Percentiles rank a stretch among this genome's conserved stretches.
These are phyloP conservation scores for Typha latifolia DNA, from an alignment of 176 grass and related monocot species.

Conservation along the genomic window DNA sequence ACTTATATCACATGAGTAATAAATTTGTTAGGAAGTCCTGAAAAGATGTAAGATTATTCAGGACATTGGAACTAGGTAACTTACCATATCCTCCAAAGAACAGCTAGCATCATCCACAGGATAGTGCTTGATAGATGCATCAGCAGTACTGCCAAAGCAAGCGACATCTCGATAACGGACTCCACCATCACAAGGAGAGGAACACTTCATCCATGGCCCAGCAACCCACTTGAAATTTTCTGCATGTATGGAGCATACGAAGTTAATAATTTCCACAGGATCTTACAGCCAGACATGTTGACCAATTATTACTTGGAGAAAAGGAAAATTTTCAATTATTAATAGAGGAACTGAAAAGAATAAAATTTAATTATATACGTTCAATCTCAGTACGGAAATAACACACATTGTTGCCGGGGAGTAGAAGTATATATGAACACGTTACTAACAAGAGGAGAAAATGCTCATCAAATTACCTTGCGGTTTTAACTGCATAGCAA, in stretches of 20 bases:
- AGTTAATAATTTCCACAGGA: neutral
- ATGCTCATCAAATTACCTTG: constrained; percentile 20
- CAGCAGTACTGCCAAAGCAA: constrained; percentile 57
- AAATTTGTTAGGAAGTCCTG: neutral
- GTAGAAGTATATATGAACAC: neutral
- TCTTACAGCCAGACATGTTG: neutral
- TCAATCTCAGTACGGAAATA: too few species aligned
- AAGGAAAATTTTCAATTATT: neutral
- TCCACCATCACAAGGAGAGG: constrained; percentile 77
- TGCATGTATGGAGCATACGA: constrained; percentile 24
- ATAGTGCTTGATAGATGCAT: constrained; percentile 54
- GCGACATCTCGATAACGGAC: constrained; percentile 53
- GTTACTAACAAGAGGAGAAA: constrained; percentile 13
- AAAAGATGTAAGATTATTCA: neutral
- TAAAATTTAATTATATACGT: neutral
- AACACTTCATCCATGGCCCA: constrained; percentile 70
- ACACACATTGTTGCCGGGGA: neutral
- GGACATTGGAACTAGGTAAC: neutral
- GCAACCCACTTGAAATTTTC: constrained; percentile 68
- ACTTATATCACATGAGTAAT: neutral
- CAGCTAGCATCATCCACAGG: constrained; percentile 68
- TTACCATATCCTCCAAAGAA: constrained; percentile 51
- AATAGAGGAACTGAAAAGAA: neutral
- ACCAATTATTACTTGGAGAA: neutral
- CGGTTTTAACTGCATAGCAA: constrained; percentile 55